Base-by-base conservation (phyloP, 2,329 filamentous ascomycete genomes). In the Aureobasidium sp. region DNA sequence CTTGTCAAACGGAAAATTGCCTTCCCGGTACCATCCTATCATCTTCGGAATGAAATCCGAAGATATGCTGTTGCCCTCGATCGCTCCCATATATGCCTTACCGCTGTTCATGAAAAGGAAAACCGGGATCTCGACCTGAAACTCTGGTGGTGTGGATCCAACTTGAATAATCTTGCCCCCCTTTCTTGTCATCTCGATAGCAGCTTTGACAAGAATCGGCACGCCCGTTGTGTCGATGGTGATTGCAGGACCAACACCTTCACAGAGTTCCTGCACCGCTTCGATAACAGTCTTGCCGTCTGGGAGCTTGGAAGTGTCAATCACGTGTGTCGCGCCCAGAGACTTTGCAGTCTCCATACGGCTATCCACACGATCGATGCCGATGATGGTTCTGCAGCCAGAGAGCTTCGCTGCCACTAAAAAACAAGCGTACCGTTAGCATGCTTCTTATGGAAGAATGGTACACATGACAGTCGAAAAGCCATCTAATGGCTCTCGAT, bases 181-280 rank as follows among this genome's bases (percentile, higher is more conserved):
- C 31, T 74, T 74, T 13, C 75, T 69, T 5, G 78, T 74, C 35
- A 74, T 73, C 1, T 75, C 70, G 2, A 80, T 62, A 1, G 73
- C 74, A 3, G 75, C 75, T 9, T 75, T 69, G 17, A 81, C 68
- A 60, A 81, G 62, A 40, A 73, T 61, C 38, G 74, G 69, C 0
- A 74, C 73, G 0, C 78, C 81, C 1, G 78, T 81, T 0, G 79
- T 81, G 58, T 83, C 80, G 54, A 83, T 72, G 4, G 73, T 73
- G 35, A 80, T 68, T 2, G 74, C 76, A 0, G 77, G 71, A 0
- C 79, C 79, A 0, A 73, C 62, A 0, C 69, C 71, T 3, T 71
- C 69, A 0, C 71, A 70, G 3, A 75, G 63, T 6, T 71, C 70
- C 19, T 68, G 65, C 19, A 79, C 68, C 3, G 71, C 72, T 35